Conservation (phyloP, 2,329 filamentous ascomycete genomes). For the Claviceps capensis region DNA sequence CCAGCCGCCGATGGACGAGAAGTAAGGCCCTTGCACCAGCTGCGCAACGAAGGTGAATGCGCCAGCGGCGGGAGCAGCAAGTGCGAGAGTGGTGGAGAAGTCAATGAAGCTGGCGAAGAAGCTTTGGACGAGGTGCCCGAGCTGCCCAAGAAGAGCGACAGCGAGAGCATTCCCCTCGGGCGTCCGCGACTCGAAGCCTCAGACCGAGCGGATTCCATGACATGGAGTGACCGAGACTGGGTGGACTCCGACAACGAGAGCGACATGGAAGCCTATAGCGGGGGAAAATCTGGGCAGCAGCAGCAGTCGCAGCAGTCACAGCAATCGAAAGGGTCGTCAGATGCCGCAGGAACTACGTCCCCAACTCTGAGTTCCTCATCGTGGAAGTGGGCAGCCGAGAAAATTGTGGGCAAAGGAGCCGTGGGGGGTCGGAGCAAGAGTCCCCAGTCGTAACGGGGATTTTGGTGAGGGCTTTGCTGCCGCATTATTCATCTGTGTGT, state of each 20-base stretch:
- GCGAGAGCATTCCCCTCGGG: slow-evolving; percentile 10
- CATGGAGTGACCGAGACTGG: slow-evolving; percentile 56
- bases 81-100: slow-evolving; percentile 11
- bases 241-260: slow-evolving; percentile 37
- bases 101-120: slow-evolving; percentile 14
- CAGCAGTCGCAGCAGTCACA: not conserved
- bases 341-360: slow-evolving; percentile 6
- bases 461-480: too few species aligned
- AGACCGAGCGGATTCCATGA: slow-evolving; percentile 36
- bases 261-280: slow-evolving; percentile 16
- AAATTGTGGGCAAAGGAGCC: slow-evolving; percentile 33
- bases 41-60: slow-evolving; percentile 9
- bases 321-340: slow-evolving; percentile 3
- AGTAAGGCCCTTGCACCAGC: slow-evolving; percentile 27
- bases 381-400: slow-evolving; percentile 39
- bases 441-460: slow-evolving; percentile 4
- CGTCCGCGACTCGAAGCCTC: slow-evolving; percentile 6
- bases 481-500: too few species aligned
- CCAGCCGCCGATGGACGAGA: slow-evolving; percentile 54
- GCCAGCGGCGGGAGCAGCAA: slow-evolving; percentile 1
- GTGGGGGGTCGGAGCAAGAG: slow-evolving; percentile 16
- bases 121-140: slow-evolving; percentile 33
- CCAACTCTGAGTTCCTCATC: slow-evolving; percentile 13
- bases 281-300: slow-evolving; percentile 8
- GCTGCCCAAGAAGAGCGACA: slow-evolving; percentile 21